Conservation (phyloP, 164 flowering plant species). For the Stephania yunnanensis region DNA sequence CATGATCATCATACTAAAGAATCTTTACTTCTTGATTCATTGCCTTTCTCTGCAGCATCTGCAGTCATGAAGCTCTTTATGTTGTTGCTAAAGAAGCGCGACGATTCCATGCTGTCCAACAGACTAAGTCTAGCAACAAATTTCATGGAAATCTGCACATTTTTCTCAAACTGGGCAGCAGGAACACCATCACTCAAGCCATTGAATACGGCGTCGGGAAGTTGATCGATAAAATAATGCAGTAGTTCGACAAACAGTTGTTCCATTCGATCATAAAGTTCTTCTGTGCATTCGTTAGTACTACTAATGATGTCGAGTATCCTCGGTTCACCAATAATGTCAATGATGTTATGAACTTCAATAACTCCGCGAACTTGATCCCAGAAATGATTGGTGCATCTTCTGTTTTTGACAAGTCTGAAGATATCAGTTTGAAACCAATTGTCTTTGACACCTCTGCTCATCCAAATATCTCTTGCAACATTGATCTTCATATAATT, state of each 20-base stretch:
- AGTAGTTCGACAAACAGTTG: neutral
- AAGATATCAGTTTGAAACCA: too few relatives aligned
- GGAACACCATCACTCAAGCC: neutral
- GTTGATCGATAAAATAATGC: neutral
- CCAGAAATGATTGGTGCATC: too few relatives aligned
- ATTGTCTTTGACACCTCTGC: too few relatives aligned
- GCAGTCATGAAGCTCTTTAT: neutral
- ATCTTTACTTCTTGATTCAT: too few relatives aligned
- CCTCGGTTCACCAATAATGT: neutral
- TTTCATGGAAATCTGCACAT: neutral
- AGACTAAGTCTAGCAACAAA: neutral
- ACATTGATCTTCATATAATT: too few relatives aligned
- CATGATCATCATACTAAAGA: too few relatives aligned
- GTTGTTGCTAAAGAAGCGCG: neutral
- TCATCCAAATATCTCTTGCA: too few relatives aligned
- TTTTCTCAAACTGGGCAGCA: neutral
- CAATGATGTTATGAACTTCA: too few relatives aligned
- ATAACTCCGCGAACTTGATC: too few relatives aligned
- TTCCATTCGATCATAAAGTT: neutral
- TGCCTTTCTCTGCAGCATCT: neutral
- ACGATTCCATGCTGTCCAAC: neutral
- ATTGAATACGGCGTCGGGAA: constrained; percentile 5
- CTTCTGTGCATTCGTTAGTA: neutral
- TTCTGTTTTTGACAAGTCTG: too few relatives aligned
- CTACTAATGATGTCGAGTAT: neutral